These are phyloP conservation scores for Ceratobasidium sp. DNA, from an alignment of 1,284 basidiomycete species.

Conservation along the genomic window DNA sequence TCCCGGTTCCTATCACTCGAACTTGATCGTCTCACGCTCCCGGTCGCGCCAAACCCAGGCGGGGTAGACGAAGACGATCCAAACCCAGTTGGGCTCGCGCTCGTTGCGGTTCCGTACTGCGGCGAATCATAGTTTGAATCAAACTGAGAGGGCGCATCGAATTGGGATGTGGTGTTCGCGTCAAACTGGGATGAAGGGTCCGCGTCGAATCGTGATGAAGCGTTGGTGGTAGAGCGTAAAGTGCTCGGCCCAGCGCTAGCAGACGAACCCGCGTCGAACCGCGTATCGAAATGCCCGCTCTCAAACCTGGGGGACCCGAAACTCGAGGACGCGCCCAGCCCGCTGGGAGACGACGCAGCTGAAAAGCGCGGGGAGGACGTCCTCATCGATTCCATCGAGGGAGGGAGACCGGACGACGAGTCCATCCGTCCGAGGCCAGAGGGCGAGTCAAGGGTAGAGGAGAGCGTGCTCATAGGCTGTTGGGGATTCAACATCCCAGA, in stretches of 20 bases:
- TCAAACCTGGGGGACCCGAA: background rate
- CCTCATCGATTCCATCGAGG: constrained; percentile 25
- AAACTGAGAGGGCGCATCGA: background rate
- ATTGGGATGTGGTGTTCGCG: background rate
- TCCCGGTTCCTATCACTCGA: background rate
- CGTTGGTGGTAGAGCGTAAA: background rate
- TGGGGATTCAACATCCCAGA: too few species aligned
- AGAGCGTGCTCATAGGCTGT: constrained; percentile 35
- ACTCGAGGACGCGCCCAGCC: background rate
- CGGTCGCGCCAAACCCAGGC: background rate
- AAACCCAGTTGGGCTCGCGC: constrained; percentile 12
- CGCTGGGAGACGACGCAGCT: background rate
- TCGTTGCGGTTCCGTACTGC: background rate
- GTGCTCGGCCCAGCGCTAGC: background rate
- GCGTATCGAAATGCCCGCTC: background rate
- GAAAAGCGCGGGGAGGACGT: constrained; percentile 21
- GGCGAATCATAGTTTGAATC: background rate
- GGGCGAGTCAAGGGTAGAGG: background rate
- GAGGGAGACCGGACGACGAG: constrained; percentile 16
- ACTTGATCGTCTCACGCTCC: background rate
- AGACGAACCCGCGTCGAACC: background rate
- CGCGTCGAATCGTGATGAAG: background rate
- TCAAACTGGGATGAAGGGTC: background rate
- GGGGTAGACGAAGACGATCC: constrained; percentile 13
- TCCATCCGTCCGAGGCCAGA: constrained; percentile 5